These are phyloP conservation scores for Conringia planisiliqua DNA, from an alignment of 345 rosid species.

Conservation along the genomic window DNA sequence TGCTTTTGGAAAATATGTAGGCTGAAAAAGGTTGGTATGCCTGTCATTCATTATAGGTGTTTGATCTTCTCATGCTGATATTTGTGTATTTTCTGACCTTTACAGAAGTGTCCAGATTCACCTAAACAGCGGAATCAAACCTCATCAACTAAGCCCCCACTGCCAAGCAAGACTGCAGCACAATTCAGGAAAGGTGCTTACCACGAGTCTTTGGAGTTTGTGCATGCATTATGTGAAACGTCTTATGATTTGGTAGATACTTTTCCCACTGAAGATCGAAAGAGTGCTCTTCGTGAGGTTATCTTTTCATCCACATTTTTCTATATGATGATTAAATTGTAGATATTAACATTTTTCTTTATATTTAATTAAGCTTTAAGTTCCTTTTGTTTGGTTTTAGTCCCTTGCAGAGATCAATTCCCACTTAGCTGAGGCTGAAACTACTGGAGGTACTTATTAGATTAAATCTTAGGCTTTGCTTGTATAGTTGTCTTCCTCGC, in stretches of 20 bases:
- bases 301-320: conserved; percentile 9
- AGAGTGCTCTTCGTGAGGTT: conserved; percentile 91
- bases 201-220: conserved; percentile 93
- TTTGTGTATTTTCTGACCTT: conserved; percentile 13
- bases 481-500: no score
- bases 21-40: no score
- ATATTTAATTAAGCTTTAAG: conserved; percentile 4
- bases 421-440: conserved; percentile 75
- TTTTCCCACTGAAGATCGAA: conserved; percentile 95
- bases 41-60: background rate
- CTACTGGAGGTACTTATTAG: conserved; percentile 64
- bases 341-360: no score
- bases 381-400: conserved; percentile 45
- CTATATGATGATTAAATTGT: background rate
- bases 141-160: conserved; percentile 72
- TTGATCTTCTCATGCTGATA: background rate
- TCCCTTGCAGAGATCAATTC: conserved; percentile 84
- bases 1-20: no score
- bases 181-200: conserved; percentile 88
- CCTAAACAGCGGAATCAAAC: conserved; percentile 72
- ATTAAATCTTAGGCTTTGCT: background rate
- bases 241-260: conserved; percentile 94
- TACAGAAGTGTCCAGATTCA: conserved; percentile 81
- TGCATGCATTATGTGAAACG: conserved; percentile 79
- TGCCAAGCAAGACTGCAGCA: conserved; percentile 61